A percentile compares a stretch with the other conserved stretches of the same genome.
Evolutionary conservation across 306 rosid genomes (phyloP).

Genomic region (Aeschynomene evenia): DNA sequence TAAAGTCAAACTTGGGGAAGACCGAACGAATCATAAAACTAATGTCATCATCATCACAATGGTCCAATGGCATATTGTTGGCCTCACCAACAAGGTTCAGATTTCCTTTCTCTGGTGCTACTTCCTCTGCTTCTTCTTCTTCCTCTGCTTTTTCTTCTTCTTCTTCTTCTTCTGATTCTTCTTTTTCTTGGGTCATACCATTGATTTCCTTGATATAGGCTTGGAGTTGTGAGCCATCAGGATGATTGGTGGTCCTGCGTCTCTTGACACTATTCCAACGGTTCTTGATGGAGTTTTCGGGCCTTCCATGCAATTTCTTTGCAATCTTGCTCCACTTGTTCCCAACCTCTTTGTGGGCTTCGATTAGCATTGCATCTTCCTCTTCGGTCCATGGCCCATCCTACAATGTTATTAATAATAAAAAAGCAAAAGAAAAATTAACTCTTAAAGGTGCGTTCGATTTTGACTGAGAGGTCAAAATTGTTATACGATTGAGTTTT

Average conservation of each 20-base stretch:
- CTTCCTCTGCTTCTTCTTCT: neutral
- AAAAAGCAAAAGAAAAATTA: no score
- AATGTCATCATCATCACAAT: no score
- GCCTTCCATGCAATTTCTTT: constrained; percentile 40
- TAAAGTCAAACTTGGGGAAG: neutral
- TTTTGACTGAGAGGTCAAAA: no score
- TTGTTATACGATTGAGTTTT: no score
- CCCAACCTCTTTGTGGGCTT: constrained; percentile 50
- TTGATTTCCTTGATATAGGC: constrained; percentile 40
- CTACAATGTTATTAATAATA: constrained; percentile 31
- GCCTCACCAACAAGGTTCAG: no score
- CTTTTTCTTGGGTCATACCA: neutral
- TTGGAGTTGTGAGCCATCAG: constrained; percentile 25
- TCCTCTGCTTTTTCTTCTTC: no score
- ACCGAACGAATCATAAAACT: neutral
- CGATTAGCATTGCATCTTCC: constrained; percentile 46
- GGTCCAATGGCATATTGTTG: no score
- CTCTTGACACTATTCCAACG: constrained; percentile 65
- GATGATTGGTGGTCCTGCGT: constrained; percentile 32
- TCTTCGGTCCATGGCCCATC: constrained; percentile 63
- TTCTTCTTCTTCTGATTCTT: no score
- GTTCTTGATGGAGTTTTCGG: constrained; percentile 63
- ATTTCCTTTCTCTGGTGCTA: no score
- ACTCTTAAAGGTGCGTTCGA: no score
- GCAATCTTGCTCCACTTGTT: constrained; percentile 68